Evolutionary conservation across 495 filamentous ascomycete species (phyloP), one percentile per base, ranked within the genome.

Genomic region (Penicillium silybi): DNA sequence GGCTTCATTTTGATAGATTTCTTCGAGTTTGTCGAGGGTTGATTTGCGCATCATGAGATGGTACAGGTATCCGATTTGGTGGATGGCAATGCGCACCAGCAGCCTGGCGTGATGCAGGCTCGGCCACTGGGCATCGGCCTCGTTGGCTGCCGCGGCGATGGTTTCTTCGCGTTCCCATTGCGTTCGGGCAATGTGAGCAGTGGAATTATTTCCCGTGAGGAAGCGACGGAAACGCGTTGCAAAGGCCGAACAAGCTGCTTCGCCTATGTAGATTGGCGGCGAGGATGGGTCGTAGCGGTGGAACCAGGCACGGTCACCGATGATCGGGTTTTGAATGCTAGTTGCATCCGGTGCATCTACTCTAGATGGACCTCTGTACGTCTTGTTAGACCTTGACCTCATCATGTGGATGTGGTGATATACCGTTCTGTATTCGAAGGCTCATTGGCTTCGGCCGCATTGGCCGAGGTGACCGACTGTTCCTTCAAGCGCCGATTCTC

Each of bases 181-280:
- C 20, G 71, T 72, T 23, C 72, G 67, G 2, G 70, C 43, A 38
- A 77, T 71, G 51, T 75, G 74, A 5, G 67, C 56, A 19, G 64
- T 60, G 13, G 68, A 61, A 56, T 65, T 70, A 42, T 64, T 67
- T 0, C 68, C 70, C 13, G 71, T 72, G 19, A 77, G 48, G 35
- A 71, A 74, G 29, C 69, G 67, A 7, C 72, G 71, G 52, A 75
- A 71, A 13, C 71, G 68, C 2, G 74, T 77, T 6, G 74, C 72
- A 57, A 77, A 75, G 16, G 72, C 74, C 10, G 74, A 73, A 38
- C 72, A 74, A 22, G 72, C 72, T 20, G 71, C 74, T 59, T 77
- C 72, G 27, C 72, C 68, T 40, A 75, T 65, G 41, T 72, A 74
- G 29, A 77, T 71, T 15, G 73, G 73, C n/a, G 71, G 72, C 40